phyloP scores from a whole-genome alignment of 1,284 basidiomycete species.

The Golubevia pallescens region DNA sequence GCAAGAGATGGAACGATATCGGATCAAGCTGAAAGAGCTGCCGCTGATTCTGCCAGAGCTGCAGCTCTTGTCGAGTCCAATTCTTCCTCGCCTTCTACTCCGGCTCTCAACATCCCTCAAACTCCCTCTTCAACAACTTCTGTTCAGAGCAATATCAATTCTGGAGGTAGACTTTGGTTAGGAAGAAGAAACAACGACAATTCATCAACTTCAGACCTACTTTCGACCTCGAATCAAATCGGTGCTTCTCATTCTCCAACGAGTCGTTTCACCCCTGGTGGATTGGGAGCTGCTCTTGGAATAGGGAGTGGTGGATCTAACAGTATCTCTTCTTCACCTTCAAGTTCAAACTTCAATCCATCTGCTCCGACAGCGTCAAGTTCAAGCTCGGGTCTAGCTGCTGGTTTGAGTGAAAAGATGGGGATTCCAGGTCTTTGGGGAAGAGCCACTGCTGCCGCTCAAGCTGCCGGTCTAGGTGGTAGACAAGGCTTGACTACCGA shows the following conservation, averaged over 20 bases:
- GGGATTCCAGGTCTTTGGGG: slow-evolving; percentile 47
- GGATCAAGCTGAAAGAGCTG: slow-evolving; percentile 41
- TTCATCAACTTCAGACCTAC: not conserved
- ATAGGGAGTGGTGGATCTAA: not conserved
- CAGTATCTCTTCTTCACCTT: no score
- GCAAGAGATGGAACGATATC: slow-evolving; percentile 54
- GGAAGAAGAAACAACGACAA: not conserved
- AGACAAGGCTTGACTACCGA: slow-evolving; percentile 81
- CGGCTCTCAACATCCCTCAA: not conserved
- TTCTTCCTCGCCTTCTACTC: no score
- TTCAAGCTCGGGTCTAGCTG: not conserved
- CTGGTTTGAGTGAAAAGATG: slow-evolving; percentile 44
- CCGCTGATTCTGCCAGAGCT: slow-evolving; percentile 16
- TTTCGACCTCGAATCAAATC: not conserved
- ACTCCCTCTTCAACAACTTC: not conserved
- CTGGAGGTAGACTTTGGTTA: not conserved
- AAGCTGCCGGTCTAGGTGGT: slow-evolving; percentile 26
- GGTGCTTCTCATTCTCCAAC: not conserved
- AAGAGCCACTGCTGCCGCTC: slow-evolving; percentile 44
- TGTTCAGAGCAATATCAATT: not conserved
- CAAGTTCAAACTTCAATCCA: not conserved
- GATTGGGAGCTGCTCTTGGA: not conserved
- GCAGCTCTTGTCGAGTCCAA: not conserved
- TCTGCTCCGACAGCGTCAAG: not conserved
- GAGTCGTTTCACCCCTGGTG: not conserved